These are phyloP conservation scores for Fusarium vanettenii DNA, from an alignment of 2,329 filamentous ascomycete species.

Conservation along the genomic window DNA sequence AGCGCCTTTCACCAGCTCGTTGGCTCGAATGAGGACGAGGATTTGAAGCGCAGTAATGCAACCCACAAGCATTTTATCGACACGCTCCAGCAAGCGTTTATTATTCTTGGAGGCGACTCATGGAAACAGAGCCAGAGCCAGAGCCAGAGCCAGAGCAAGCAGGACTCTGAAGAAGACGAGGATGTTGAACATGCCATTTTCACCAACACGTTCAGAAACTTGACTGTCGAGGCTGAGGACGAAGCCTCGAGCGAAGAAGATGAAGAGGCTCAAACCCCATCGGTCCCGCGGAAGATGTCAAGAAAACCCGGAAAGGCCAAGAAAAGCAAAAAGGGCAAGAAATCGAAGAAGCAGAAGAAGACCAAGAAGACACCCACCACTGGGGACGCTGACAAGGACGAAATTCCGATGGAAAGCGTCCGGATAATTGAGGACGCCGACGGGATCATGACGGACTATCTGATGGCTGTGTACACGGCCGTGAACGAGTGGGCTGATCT, in stretches of 20 bases:
- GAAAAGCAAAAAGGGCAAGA: slow-evolving; percentile 29
- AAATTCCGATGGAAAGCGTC: slow-evolving; percentile 58
- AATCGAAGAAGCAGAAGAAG: slow-evolving; percentile 18
- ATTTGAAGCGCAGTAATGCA: slow-evolving; percentile 50
- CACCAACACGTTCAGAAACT: slow-evolving; percentile 28
- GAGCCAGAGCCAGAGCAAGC: slow-evolving; percentile 10
- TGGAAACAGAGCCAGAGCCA: slow-evolving; percentile 32
- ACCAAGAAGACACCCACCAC: not conserved
- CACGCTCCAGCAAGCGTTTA: slow-evolving; percentile 51
- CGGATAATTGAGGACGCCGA: slow-evolving; percentile 54
- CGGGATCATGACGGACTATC: slow-evolving; percentile 53
- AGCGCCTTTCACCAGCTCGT: slow-evolving; percentile 48
- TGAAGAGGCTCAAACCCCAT: not conserved
- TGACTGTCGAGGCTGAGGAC: slow-evolving; percentile 6
- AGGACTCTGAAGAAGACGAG: slow-evolving; percentile 37
- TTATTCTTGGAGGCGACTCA: slow-evolving; percentile 48
- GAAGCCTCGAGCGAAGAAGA: slow-evolving; percentile 19
- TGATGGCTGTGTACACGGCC: slow-evolving; percentile 56
- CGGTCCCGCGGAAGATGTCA: not conserved
- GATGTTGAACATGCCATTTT: slow-evolving; percentile 21
- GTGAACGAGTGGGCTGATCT: slow-evolving; percentile 52
- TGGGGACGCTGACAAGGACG: slow-evolving; percentile 43
- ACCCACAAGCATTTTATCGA: slow-evolving; percentile 58
- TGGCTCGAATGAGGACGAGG: slow-evolving; percentile 47
- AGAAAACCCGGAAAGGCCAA: slow-evolving; percentile 17